Evolutionary conservation across 2,329 filamentous ascomycete genomes (phyloP), one percentile per base, ranked within the genome.

Genomic region (Penicillium sp.): DNA sequence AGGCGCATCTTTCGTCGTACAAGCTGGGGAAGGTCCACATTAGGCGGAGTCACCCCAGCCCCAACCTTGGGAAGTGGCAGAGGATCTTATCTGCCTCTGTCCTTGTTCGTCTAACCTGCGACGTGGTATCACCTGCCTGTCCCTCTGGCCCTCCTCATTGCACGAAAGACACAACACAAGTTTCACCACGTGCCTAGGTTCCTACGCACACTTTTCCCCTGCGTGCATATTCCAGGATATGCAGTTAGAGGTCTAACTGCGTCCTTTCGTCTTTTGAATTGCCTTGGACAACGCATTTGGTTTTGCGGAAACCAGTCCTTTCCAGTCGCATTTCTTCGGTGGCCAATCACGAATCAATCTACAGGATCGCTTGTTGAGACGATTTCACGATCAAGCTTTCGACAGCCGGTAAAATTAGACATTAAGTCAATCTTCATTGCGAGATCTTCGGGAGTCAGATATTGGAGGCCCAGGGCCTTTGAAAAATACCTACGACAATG

Each of bases 21-120:
- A 54, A 49, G 28, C 54, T 53, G 51, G 55, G 55, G 46, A 61
- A 47, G 48, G 29, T 48, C 43, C 45, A 50, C 42, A 24, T 13
- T 21, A 19, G 39, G 43, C 40, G 49, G 34, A 55, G 28, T 52
- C 48, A 47, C n/a, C 51, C 37, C 31, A 46, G 11, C 34, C 21
- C 21, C 24, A 28, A 7, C 42, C 3, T 19, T 37, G 14, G 23
- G 23, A 44, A 31, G 19, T 29, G 16, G 43, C 43, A 10, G 31
- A 37, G 18, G 34, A 42, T 34, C 37, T 43, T 50, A 39, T 50
- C 34, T 39, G 47, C 36, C 6, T 23, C 16, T 16, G 11, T 14
- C 18, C n/a, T 26, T 7, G 16, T 21, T 40, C 37, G n/a, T 43
- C 21, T 24, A 16, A 47, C 13, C 51, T 48, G 47, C 46, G 36